These are phyloP conservation scores for Guyanaporus albipodus DNA, from an alignment of 768 basidiomycete species.

Conservation along the genomic window DNA sequence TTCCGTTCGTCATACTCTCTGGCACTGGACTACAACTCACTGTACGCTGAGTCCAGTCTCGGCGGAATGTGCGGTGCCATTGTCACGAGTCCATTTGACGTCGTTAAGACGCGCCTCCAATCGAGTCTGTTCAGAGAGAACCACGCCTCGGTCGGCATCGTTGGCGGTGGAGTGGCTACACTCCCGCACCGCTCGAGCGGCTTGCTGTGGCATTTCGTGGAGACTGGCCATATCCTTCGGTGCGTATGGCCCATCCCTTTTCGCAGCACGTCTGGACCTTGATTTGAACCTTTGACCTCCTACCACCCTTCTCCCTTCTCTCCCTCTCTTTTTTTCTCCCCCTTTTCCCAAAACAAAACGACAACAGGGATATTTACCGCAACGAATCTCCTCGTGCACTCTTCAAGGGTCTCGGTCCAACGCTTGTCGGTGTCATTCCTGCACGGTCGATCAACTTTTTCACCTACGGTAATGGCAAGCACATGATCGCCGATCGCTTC, in stretches of 20 bases:
- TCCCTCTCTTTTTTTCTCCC: background rate
- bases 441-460: conserved; percentile 98
- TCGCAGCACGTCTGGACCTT: background rate
- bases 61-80: conserved; percentile 98
- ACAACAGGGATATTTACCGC: conserved; percentile 80
- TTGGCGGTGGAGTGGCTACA: conserved; percentile 30
- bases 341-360: too few species aligned
- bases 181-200: conserved; percentile 40
- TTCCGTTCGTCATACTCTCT: too few species aligned
- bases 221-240: conserved; percentile 89
- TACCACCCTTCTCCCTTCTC: too few species aligned
- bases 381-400: conserved; percentile 86
- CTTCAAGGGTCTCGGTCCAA: conserved; percentile 93
- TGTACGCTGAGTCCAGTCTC: conserved; percentile 58
- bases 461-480: conserved; percentile 96
- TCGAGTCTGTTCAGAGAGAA: conserved; percentile 73
- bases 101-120: conserved; percentile 96
- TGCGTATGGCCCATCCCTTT: conserved; percentile 26
- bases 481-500: conserved; percentile 78
- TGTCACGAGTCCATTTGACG: conserved; percentile 95
- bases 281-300: background rate
- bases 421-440: conserved; percentile 90
- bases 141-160: conserved; percentile 31
- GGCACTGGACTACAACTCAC: too few species aligned
- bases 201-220: conserved; percentile 88